phyloP scores from a whole-genome alignment of 257 asterid species.

The Solanum dulcamara region DNA sequence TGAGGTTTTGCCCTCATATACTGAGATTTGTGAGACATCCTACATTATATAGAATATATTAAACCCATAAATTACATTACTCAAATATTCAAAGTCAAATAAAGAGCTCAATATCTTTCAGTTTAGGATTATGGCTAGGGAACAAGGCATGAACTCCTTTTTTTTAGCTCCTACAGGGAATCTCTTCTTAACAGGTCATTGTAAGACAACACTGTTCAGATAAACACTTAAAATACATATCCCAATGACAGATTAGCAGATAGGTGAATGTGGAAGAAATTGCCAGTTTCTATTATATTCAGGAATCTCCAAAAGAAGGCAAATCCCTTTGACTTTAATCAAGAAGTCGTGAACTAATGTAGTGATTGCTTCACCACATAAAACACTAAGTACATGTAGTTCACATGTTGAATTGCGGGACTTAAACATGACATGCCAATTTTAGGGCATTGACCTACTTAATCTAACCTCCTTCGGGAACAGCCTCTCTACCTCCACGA shows the following conservation, averaged over 20 bases:
- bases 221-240: not conserved
- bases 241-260: not conserved
- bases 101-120: not conserved
- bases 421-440: not conserved
- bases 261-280: not conserved
- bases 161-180: not conserved
- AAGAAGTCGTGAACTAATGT: not conserved
- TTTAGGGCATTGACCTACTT: not conserved
- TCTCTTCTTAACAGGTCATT: not conserved
- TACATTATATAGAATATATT: slow-evolving; percentile 16
- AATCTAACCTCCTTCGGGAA: not conserved
- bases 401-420: not conserved
- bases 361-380: not conserved
- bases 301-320: not conserved
- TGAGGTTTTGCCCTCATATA: slow-evolving; percentile 45
- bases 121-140: not conserved
- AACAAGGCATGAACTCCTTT: not conserved
- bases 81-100: not conserved
- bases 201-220: not conserved
- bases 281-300: not conserved
- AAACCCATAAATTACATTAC: not conserved
- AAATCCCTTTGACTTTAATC: not conserved
- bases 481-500: not conserved
- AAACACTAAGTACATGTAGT: not conserved
- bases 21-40: slow-evolving; percentile 61